Evolutionary conservation across 2,329 filamentous ascomycete species (phyloP).

Genomic region (Colletotrichum shisoi): DNA sequence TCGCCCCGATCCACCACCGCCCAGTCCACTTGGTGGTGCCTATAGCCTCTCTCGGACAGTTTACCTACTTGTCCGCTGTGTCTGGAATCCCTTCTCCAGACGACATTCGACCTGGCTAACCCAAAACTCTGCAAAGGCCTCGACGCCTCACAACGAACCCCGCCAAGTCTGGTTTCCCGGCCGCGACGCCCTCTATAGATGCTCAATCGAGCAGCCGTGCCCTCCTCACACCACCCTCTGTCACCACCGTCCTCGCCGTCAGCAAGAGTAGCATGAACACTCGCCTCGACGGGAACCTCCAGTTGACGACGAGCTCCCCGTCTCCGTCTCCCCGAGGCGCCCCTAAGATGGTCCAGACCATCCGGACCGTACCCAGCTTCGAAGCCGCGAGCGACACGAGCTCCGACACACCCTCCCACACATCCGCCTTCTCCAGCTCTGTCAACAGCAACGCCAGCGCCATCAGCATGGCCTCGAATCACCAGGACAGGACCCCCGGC

Average conservation of each 20-base stretch:
- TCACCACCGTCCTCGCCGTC: slow-evolving; percentile 45
- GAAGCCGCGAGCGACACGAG: slow-evolving; percentile 59
- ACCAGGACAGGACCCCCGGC: slow-evolving; percentile 46
- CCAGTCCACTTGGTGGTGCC: slow-evolving; percentile 5
- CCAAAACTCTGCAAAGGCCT: slow-evolving; percentile 17
- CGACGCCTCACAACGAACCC: slow-evolving; percentile 9
- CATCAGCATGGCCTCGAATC: slow-evolving; percentile 53
- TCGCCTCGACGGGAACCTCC: slow-evolving; percentile 44
- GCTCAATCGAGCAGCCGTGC: slow-evolving; percentile 45
- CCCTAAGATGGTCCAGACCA: slow-evolving; percentile 56
- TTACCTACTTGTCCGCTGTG: slow-evolving; percentile 2
- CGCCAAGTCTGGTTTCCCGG: slow-evolving; percentile 2
- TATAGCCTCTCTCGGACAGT: slow-evolving; percentile 9
- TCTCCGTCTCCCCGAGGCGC: slow-evolving; percentile 42
- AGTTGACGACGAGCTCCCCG: slow-evolving; percentile 41
- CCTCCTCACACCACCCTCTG: slow-evolving; percentile 52
- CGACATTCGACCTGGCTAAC: slow-evolving; percentile 19
- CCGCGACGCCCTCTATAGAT: slow-evolving; percentile 35
- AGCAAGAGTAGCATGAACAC: slow-evolving; percentile 51
- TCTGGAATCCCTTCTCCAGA: neutral
- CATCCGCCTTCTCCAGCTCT: slow-evolving; percentile 65
- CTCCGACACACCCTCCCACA: slow-evolving; percentile 51
- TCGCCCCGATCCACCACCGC: slow-evolving; percentile 17
- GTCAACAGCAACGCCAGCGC: slow-evolving; percentile 63
- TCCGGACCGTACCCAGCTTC: slow-evolving; percentile 65